Percentiles rank a stretch among this genome's conserved stretches.
phyloP scores from a whole-genome alignment of 331 rosid species.

The Quercus lobata region DNA sequence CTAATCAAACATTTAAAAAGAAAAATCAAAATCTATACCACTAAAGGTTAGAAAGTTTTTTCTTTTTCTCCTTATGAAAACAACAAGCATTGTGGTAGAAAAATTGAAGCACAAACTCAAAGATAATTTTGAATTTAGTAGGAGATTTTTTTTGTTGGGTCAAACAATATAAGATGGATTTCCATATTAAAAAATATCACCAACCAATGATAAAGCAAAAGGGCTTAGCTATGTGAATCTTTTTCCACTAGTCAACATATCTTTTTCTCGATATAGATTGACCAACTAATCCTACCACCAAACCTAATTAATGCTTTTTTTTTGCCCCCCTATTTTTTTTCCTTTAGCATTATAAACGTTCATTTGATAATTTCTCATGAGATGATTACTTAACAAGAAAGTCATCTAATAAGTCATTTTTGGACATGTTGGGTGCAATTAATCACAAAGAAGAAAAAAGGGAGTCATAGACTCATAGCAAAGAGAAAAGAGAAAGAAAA shows the following conservation, averaged over 20 bases:
- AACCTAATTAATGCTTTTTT: not conserved
- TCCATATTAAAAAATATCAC: not conserved
- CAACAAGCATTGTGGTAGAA: too few relatives aligned
- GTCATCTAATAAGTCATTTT: not conserved
- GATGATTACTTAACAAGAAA: not conserved
- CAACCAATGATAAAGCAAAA: not conserved
- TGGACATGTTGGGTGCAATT: not conserved
- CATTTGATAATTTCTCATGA: conserved; percentile 8
- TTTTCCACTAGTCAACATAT: not conserved
- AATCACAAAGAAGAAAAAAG: not conserved
- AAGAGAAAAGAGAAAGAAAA: not conserved
- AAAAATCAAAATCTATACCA: too few relatives aligned
- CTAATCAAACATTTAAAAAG: too few relatives aligned
- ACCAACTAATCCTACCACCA: conserved; percentile 31
- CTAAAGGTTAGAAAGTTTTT: not conserved
- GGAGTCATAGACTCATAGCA: not conserved
- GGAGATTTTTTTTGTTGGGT: not conserved
- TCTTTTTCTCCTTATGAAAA: not conserved
- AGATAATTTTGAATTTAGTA: not conserved
- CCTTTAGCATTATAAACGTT: conserved; percentile 10
- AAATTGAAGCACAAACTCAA: not conserved
- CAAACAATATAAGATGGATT: too few relatives aligned
- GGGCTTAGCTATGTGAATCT: not conserved
- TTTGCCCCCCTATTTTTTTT: not conserved
- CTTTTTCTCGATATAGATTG: conserved; percentile 22